A percentile compares a stretch with the other conserved stretches of the same genome.
phyloP scores from a whole-genome alignment of 1,284 basidiomycete genomes.

The Boletellus deceptivus region DNA sequence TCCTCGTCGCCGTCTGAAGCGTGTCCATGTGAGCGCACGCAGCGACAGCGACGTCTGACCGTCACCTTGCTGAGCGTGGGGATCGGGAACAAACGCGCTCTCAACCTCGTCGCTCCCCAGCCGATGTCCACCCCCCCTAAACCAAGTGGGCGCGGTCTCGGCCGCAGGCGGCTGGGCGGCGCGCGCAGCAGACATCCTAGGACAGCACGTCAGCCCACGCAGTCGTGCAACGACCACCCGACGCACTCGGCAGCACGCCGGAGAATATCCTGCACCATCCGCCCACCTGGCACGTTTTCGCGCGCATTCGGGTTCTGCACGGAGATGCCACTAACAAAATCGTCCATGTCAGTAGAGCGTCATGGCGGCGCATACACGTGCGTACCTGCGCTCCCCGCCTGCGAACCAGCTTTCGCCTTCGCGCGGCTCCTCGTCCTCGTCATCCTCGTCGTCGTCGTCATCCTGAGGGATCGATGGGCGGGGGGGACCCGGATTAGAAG shows the following conservation, averaged over 20 bases:
- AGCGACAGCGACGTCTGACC: not conserved
- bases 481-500: slow-evolving; percentile 13
- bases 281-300: slow-evolving; percentile 51
- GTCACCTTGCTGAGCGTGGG: slow-evolving; percentile 39
- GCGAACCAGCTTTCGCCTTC: slow-evolving; percentile 73
- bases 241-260: slow-evolving; percentile 79
- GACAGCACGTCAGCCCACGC: not conserved
- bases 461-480: slow-evolving; percentile 22
- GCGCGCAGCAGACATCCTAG: slow-evolving; percentile 27
- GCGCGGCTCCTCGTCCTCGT: slow-evolving; percentile 52
- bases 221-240: not conserved
- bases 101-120: slow-evolving; percentile 86
- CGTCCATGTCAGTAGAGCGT: not conserved
- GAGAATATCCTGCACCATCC: slow-evolving; percentile 80
- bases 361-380: not conserved
- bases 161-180: slow-evolving; percentile 19
- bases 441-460: slow-evolving; percentile 20
- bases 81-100: slow-evolving; percentile 71
- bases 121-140: slow-evolving; percentile 75
- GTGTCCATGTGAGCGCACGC: not conserved
- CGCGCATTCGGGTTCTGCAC: slow-evolving; percentile 80
- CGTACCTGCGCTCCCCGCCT: slow-evolving; percentile 82
- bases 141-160: slow-evolving; percentile 30
- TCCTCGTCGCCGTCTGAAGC: slow-evolving; percentile 47
- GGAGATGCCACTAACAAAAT: slow-evolving; percentile 71